Evolutionary conservation across 1,284 basidiomycete genomes (phyloP), one percentile per base, ranked within the genome.

Genomic region (Sparassis latifolia): DNA sequence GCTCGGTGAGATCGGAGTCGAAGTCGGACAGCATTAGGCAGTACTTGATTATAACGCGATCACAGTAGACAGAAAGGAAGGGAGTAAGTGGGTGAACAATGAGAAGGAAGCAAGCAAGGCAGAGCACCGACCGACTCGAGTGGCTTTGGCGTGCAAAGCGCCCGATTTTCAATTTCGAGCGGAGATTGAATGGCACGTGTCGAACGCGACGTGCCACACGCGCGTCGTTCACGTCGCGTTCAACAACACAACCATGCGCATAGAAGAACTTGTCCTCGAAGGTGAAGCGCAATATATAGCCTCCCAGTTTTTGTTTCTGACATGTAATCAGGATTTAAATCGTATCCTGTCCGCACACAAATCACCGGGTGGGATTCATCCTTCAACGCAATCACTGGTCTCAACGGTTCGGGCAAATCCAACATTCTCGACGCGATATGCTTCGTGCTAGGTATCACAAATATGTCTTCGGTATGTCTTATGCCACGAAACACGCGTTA

Each of bases 401-500:
- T 97, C 58, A 97, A 97, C 70, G 94, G 88, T 4, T 89, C 87
- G 0, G 93, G 94, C 58, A 97, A 97, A 74, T 96, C 93, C 54
- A 99, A 98, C 70, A 97, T 98, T 59, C 82, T 97, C 57, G 94
- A 97, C 73, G 93, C 95, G 52, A 97, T 97, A 69, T 95, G 92
- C 68, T 97, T 97, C 66, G 93, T 97, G 7, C 77, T 97, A n/a
- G 95, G 95, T 28, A 89, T 97, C 57, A 97, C 92, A 2, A 96
- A 97, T 67, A 89, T 95, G 85, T 76, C 86, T 9, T 85, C 86
- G 57, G 92, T 88, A 30, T 7, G 52, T 53, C 20, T 10, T 42
- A 48, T 31, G n/a, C 33, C 20, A 29, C 9, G 41, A 33, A 28
- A 33, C 33, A 33, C 4, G 31, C 28, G 9, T 10, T 9, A 42